phyloP scores from a whole-genome alignment of 2,329 filamentous ascomycete species.

The Zopfia rhizophila region DNA sequence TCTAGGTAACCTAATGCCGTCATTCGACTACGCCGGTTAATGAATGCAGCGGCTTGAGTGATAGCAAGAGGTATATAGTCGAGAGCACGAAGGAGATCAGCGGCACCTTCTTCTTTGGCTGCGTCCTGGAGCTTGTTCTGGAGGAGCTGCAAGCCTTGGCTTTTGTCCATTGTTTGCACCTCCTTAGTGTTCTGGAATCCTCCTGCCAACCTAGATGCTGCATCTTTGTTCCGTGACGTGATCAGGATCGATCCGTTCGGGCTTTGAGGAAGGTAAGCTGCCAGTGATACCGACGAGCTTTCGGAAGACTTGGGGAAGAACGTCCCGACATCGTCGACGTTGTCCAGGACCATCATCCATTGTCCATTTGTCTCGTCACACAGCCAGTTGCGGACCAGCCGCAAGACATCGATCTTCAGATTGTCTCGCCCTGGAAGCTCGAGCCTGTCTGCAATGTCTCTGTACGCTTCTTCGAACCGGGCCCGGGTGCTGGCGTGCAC shows the following conservation, averaged over 20 bases:
- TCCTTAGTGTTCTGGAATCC: slow-evolving; percentile 24
- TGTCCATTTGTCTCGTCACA: background rate
- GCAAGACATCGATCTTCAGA: slow-evolving; percentile 2
- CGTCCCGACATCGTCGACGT: slow-evolving; percentile 1
- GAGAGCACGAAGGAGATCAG: slow-evolving; percentile 31
- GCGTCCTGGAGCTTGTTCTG: slow-evolving; percentile 27
- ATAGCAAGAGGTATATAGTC: slow-evolving; percentile 43
- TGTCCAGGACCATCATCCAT: slow-evolving; percentile 12
- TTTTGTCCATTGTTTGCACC: slow-evolving; percentile 31
- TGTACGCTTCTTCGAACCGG: slow-evolving; percentile 13
- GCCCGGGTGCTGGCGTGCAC: slow-evolving; percentile 6
- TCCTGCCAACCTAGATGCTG: slow-evolving; percentile 22
- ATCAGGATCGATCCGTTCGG: slow-evolving; percentile 20
- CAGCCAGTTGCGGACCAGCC: no score
- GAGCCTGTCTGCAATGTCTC: slow-evolving; percentile 3
- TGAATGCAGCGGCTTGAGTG: slow-evolving; percentile 40
- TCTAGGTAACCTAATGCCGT: slow-evolving; percentile 45
- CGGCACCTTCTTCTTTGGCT: slow-evolving; percentile 7
- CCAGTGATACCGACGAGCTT: no score
- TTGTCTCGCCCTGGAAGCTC: slow-evolving; percentile 8
- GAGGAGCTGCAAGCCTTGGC: slow-evolving; percentile 29
- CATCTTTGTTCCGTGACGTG: slow-evolving; percentile 19
- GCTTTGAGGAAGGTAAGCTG: slow-evolving; percentile 21
- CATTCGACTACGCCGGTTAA: slow-evolving; percentile 16
- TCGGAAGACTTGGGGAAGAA: no score